Percentiles rank a stretch among this genome's conserved stretches.
Conservation (phyloP, 1,284 basidiomycete species). For the Trichosporon faecale region DNA sequence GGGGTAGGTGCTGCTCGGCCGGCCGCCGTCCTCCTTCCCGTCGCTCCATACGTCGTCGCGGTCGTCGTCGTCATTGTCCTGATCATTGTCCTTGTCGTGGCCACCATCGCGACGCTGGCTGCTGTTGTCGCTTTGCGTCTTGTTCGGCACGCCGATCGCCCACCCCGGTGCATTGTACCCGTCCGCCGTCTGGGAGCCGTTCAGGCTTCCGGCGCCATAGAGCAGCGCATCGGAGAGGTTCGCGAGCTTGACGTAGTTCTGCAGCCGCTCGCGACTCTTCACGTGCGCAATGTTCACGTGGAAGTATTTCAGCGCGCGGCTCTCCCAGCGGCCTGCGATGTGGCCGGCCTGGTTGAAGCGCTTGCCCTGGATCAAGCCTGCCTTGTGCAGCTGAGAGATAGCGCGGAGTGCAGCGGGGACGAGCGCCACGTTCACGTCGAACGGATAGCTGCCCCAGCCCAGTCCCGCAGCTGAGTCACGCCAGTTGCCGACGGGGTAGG, state of each 20-base stretch:
- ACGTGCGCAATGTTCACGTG: conserved; percentile 49
- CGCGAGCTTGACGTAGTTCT: conserved; percentile 52
- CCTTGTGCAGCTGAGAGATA: conserved; percentile 49
- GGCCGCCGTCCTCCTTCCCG: conserved; percentile 18
- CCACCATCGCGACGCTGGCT: neutral
- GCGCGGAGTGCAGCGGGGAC: conserved; percentile 57
- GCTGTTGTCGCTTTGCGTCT: neutral
- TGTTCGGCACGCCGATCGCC: neutral
- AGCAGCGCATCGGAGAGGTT: conserved; percentile 49
- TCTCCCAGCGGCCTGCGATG: conserved; percentile 53
- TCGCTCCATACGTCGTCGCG: neutral
- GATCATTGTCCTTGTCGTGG: neutral
- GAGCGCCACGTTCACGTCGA: conserved; percentile 57
- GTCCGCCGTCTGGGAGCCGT: conserved; percentile 21
- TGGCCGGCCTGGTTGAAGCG: conserved; percentile 45
- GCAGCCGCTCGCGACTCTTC: conserved; percentile 48
- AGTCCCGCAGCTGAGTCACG: conserved; percentile 57
- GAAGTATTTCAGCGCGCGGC: conserved; percentile 53
- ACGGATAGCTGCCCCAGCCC: conserved; percentile 56
- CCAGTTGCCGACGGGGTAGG: conserved; percentile 56
- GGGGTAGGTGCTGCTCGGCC: neutral
- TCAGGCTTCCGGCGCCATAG: conserved; percentile 30
- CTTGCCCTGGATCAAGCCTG: conserved; percentile 44
- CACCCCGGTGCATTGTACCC: conserved; percentile 15
- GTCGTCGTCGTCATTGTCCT: neutral